Evolutionary conservation across 2,329 filamentous ascomycete species (phyloP), one percentile per base, ranked within the genome.

Genomic region (Neocucurbitaria cava): DNA sequence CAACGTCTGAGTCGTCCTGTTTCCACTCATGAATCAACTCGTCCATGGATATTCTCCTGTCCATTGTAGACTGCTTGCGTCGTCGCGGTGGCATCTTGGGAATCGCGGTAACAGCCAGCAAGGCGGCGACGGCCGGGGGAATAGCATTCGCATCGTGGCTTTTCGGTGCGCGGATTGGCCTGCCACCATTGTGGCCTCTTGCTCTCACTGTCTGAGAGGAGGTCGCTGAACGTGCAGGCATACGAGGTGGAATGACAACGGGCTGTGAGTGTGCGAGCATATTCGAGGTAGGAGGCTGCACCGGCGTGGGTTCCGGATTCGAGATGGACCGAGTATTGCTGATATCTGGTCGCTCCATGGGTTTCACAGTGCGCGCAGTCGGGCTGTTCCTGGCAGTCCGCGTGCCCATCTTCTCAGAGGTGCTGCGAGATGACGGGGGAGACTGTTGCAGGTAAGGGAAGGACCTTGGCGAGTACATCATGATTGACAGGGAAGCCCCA

Each of bases 61-160:
- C 66, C 75, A 72, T 67, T 7, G 62, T 77, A 64, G 69, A 80
- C 69, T 59, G 76, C 68, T 69, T 78, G 73, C 73, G 56, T 11
- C 73, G 72, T 9, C 75, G 74, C 56, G 74, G 71, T 3, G 73
- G 76, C 54, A 81, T 82, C 18, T 80, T 79, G 3, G 85, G 85
- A 44, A 88, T 87, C 2, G 83, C 75, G 1, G 85, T 88, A 41
- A 85, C 80, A 50, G 85, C 82, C 30, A 88, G 74, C 50, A 88
- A 74, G 9, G 83, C 83, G 23, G 83, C 83, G 46, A 87, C 80
- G 20, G 83, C 80, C n/a, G 81, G 78, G 15, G 83, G 82, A 5
- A 86, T 67, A 9, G 79, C 78, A 62, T 74, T 78, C 54, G 71
- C 74, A 60, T 74, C 74, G 68, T 81, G 78, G 58, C 58, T 70